Base-by-base conservation (phyloP, 2,329 filamentous ascomycete species). In the Allantophomopsis cytisporea region DNA sequence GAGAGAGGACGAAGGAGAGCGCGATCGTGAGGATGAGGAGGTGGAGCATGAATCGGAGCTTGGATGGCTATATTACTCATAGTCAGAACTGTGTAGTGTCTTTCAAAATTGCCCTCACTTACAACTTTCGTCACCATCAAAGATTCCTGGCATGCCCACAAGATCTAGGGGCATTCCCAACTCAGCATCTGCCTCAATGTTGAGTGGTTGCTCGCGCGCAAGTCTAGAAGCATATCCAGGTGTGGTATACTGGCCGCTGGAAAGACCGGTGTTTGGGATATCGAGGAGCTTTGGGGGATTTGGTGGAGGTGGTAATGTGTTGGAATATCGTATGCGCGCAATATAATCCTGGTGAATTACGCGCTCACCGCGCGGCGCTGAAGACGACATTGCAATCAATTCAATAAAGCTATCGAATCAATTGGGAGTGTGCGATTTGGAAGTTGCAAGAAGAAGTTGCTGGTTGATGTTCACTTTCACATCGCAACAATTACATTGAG, bases 161-260 rank as follows among this genome's bases (percentile, higher is more conserved):
- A 98, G 65, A 58, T 96, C 89, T 56, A 98, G 77, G 43, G 88
- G 87, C 91, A 98, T 96, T 42, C 91, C 91, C 50, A 96, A 73
- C 66, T 98, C 91, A 7, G 88, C 91, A 73, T 98, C 91, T 21
- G 87, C 87, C 62, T 98, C 91, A 45, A 98, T 91, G 56, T 95
- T 96, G 37, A 94, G 69, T 39, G 89, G 84, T 65, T 96, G 91
- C 54, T 94, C 87, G 54, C 89, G 73, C 14, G 84, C 86, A 50
- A 98, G 68, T 46, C 86, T 79, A 35, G 88, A 91, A 21, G 88
- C 87, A 64, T 94, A 98, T 16, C 80, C 80, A 1, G 91, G 85
- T 3, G 80, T 85, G 23, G 91, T 93, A 62, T 95, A 96, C 57
- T 93, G 83, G 43, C 81, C 82, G 50, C 79, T 83, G 32, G 83